Conservation (phyloP, 2,329 filamentous ascomycete genomes). For the Colletotrichum destructivum region DNA sequence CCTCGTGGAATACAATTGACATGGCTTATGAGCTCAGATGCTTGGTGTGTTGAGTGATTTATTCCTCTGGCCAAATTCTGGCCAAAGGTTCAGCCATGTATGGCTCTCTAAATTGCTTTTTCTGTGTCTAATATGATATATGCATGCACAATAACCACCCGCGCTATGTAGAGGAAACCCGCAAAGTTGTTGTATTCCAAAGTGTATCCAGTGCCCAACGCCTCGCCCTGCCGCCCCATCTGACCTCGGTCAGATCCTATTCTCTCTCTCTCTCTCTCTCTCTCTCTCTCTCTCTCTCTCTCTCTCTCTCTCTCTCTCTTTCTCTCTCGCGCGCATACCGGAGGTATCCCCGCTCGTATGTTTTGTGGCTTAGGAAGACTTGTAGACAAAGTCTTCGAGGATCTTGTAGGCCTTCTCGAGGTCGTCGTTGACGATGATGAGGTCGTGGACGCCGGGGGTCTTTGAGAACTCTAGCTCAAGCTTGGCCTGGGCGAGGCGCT, state of each 20-base stretch:
- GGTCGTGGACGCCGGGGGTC: conserved; percentile 69
- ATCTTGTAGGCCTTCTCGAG: conserved; percentile 67
- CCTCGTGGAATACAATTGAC: conserved; percentile 49
- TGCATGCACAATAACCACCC: conserved; percentile 31
- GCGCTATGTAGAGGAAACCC: conserved; percentile 27
- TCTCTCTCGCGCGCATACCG: not conserved
- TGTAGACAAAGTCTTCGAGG: conserved; percentile 66
- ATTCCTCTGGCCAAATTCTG: not conserved
- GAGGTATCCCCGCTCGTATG: not conserved
- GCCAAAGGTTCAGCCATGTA: conserved; percentile 1
- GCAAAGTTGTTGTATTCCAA: conserved; percentile 23
- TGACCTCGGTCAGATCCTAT: not conserved
- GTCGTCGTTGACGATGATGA: conserved; percentile 58
- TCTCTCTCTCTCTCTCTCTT: no score
- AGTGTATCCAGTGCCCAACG: conserved; percentile 27
- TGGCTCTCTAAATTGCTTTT: conserved; percentile 25
- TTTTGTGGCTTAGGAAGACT: conserved; percentile 42
- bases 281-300: not conserved
- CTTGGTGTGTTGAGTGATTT: conserved; percentile 49
- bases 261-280: no score
- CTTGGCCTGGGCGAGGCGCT: conserved; percentile 79
- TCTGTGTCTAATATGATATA: conserved; percentile 22
- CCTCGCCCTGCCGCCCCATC: not conserved
- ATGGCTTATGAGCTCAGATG: conserved; percentile 48
- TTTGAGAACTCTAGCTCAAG: conserved; percentile 82